A percentile compares a stretch with the other conserved stretches of the same genome.
These are phyloP conservation scores for Sporobolus alterniflorus DNA, from an alignment of 202 grass and related monocot genomes.

Conservation along the genomic window DNA sequence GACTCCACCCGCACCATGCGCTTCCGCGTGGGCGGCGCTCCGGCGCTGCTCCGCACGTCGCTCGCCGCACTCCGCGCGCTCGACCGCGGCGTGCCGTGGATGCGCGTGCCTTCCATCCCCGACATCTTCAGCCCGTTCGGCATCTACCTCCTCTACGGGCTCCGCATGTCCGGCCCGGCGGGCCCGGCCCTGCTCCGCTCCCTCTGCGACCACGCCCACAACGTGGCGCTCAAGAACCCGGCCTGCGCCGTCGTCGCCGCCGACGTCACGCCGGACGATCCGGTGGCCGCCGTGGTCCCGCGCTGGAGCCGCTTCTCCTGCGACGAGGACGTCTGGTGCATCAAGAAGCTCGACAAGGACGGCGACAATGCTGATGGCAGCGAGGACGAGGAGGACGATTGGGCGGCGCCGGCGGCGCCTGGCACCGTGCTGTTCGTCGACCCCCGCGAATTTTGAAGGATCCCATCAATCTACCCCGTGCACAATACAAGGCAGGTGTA, in stretches of 20 bases:
- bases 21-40: constrained; percentile 53
- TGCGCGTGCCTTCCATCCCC: constrained; percentile 60
- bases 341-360: constrained; percentile 45
- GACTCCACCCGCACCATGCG: constrained; percentile 57
- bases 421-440: constrained; percentile 66
- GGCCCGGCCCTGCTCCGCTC: constrained; percentile 58
- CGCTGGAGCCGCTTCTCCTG: constrained; percentile 70
- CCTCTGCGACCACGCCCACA: constrained; percentile 68
- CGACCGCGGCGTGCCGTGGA: constrained; percentile 60
- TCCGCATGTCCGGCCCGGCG: constrained; percentile 57
- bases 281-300: constrained; percentile 52
- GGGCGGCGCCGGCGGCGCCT: constrained; percentile 32
- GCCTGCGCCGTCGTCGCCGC: constrained; percentile 58
- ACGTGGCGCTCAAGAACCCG: constrained; percentile 56
- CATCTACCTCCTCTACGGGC: constrained; percentile 68
- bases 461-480: neutral
- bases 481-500: constrained; percentile 15
- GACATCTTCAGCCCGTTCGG: constrained; percentile 81
- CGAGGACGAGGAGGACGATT: neutral
- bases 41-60: constrained; percentile 30
- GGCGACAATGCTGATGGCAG: neutral
- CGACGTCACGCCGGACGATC: constrained; percentile 56
- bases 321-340: constrained; percentile 85
- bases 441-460: constrained; percentile 59
- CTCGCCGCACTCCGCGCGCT: constrained; percentile 54